Base-by-base conservation (phyloP, 192 early-diverging fungal species). In the Powellomyces hirtus region DNA sequence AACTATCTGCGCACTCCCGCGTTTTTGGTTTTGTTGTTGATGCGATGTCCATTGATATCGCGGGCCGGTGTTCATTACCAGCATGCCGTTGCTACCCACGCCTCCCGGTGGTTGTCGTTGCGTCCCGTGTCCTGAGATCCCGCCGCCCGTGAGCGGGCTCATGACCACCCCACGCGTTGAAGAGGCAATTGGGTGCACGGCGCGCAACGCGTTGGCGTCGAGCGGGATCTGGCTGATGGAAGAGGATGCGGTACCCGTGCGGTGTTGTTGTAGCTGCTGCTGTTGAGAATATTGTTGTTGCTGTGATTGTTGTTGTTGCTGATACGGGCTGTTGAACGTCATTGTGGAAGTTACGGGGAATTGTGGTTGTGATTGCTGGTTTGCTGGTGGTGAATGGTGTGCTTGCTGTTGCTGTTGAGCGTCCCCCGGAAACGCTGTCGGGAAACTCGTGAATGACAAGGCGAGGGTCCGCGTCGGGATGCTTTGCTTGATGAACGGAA, bases 401-500 rank as follows among this genome's bases (percentile, higher is more conserved):
- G n/a, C n/a, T n/a, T n/a, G n/a, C 40, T 10, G 40, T 42, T 42
- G 40, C 40, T 42, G 40, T 33, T 22, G 26, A 4, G 53, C 24
- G 4, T 56, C 53, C 6, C 29, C 29, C 26, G 53, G 53, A 34
- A 56, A 56, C 7, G 53, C 18, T 27, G 53, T 56, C 29, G 53
- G 53, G 26, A 64, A 64, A 30, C 42, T 64, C 44, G 44, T 31
- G 24, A 64, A 64, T 0, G 40, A 27, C 13, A 64, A 33, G 8
- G 42, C 62, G 16, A 64, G 62, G 10, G 62, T 51, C 22, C 62
- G 62, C 22, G 62, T 18, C 18, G 62, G 18, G 16, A 64, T 30
- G 16, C 26, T n/a, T 36, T 64, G 62, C 24, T 50, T 64, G 16
- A 46, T 13, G 53, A 56, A 14, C 6, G 53, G 53, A 4, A 56